Base-by-base conservation (phyloP, 345 rosid species). In the Hibiscus syriacus region DNA sequence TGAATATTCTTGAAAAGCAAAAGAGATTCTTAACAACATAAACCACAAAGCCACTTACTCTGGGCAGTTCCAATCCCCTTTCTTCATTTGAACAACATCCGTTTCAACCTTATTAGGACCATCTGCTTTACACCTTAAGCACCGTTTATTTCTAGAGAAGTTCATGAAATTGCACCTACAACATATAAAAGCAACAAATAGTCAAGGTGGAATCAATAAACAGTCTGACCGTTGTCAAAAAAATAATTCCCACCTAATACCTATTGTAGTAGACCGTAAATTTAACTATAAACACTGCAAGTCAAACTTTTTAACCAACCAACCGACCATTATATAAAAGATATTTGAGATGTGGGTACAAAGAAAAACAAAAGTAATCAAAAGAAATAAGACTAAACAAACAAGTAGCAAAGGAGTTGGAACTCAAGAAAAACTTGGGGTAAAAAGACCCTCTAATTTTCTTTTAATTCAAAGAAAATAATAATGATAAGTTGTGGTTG, bases 31-130 rank as follows among this genome's bases (percentile, higher is more conserved):
- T 34, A 68, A 29, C 23, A 53, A 34, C 23, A 68, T 68, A 39
- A 38, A 55, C 48, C 8, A 67, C 39, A 68, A 39, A 6, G 30
- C 16, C 70, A 78, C 96, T 78, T 77, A 90, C 96, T 73, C 74
- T 20, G 84, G 68, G 77, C 98, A 92, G 70, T 70, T 73, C 98
- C 98, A 93, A 52, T 89, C 95, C 41, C 95, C 95, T 69, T 79
- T 78, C 80, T 76, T 86, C 78, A 77, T 71, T 55, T 82, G 80
- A 56, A 63, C 54, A 0, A 60, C 78, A 64, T 6, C 25, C 3
- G 8, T 16, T 36, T 3, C 38, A 56, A 66, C 68, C 6, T 45
- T 76, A 72, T 62, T 80, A 14, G 84, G 83, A 34, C 76, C 79
- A 25, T 63, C 79, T 72, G 74, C 82, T 3, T 58, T 70, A 70